These are phyloP conservation scores for Aspergillus flavus DNA, from an alignment of 2,329 filamentous ascomycete species.

Conservation along the genomic window DNA sequence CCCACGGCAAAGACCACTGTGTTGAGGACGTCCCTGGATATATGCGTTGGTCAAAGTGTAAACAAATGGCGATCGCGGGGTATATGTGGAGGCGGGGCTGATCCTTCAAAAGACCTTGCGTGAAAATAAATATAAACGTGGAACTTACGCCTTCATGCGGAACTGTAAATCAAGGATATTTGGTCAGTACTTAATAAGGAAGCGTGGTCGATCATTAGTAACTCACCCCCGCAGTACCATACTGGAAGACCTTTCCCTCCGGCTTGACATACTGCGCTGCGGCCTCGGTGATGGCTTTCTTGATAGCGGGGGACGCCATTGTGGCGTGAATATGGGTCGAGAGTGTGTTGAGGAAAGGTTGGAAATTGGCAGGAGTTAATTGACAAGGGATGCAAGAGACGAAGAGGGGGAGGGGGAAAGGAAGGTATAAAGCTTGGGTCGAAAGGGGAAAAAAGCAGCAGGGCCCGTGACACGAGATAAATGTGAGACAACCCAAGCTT, in stretches of 20 bases:
- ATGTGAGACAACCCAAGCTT: slow-evolving; percentile 18
- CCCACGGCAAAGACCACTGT: slow-evolving; percentile 93
- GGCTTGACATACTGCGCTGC: slow-evolving; percentile 54
- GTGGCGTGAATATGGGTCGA: slow-evolving; percentile 27
- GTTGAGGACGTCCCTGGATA: slow-evolving; percentile 72
- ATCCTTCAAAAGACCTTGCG: slow-evolving; percentile 22
- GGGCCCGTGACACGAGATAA: slow-evolving; percentile 9
- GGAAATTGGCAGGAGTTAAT: background rate
- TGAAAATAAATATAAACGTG: slow-evolving; percentile 11
- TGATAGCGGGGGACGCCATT: slow-evolving; percentile 47
- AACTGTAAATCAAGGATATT: slow-evolving; percentile 51
- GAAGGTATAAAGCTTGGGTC: slow-evolving; percentile 5
- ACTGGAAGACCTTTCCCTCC: slow-evolving; percentile 55
- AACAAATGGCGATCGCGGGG: slow-evolving; percentile 37
- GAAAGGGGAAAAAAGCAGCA: slow-evolving; percentile 15
- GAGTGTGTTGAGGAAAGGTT: background rate
- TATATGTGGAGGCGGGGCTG: slow-evolving; percentile 32
- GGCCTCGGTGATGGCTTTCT: slow-evolving; percentile 50
- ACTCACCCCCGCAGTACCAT: slow-evolving; percentile 65
- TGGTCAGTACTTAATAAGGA: slow-evolving; percentile 12
- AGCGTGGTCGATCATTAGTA: slow-evolving; percentile 3
- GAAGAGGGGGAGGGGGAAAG: background rate
- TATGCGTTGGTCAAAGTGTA: slow-evolving; percentile 35
- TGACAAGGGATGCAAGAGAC: slow-evolving; percentile 3
- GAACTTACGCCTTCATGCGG: slow-evolving; percentile 68